Percentiles rank a stretch among this genome's conserved stretches.
These are phyloP conservation scores for Antrodiella citrinella DNA, from an alignment of 768 basidiomycete genomes.

Conservation along the genomic window DNA sequence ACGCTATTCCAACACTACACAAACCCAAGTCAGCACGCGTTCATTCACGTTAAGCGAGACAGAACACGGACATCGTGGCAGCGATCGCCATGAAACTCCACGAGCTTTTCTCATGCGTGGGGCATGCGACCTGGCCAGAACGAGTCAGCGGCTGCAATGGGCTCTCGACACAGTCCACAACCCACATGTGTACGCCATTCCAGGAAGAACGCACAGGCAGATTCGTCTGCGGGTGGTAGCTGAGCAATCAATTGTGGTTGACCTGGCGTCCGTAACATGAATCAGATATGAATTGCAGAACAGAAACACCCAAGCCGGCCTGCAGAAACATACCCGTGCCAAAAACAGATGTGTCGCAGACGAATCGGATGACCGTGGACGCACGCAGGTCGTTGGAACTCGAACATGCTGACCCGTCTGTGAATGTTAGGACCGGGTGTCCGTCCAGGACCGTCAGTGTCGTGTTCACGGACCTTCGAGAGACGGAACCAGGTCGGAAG, in stretches of 20 bases:
- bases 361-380: constrained; percentile 66
- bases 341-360: constrained; percentile 63
- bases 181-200: constrained; percentile 81
- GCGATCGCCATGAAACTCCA: constrained; percentile 49
- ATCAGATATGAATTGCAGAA: not conserved
- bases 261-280: constrained; percentile 23
- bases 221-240: constrained; percentile 58
- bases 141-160: not conserved
- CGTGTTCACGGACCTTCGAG: constrained; percentile 48
- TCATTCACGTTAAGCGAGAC: not conserved
- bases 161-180: constrained; percentile 1
- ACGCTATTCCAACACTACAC: constrained; percentile 43
- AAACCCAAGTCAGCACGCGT: not conserved
- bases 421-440: constrained; percentile 47
- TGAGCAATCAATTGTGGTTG: constrained; percentile 53
- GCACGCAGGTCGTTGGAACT: constrained; percentile 38
- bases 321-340: constrained; percentile 35
- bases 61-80: constrained; percentile 46
- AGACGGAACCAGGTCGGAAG: not conserved
- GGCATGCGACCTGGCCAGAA: constrained; percentile 55
- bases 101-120: constrained; percentile 46
- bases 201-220: constrained; percentile 69
- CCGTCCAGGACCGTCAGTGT: constrained; percentile 48
- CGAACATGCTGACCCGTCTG: constrained; percentile 59
- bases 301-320: too few relatives aligned